Evolutionary conservation across 2,329 filamentous ascomycete genomes (phyloP).

Genomic region (Thielaviopsis euricoi): DNA sequence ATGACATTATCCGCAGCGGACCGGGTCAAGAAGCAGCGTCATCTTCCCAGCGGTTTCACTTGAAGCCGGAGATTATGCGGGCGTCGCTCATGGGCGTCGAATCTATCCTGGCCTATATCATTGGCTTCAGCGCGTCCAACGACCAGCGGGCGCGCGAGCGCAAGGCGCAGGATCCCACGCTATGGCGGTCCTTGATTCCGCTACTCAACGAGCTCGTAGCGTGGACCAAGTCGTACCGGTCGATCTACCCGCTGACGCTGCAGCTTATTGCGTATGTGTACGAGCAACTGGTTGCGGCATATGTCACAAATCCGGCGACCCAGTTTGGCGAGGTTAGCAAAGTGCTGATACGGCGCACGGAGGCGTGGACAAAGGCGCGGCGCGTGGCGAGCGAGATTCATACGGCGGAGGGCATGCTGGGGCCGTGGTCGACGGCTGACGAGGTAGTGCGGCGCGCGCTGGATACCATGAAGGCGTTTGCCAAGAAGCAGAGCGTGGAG

Average conservation of each 20-base stretch:
- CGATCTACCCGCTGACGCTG: constrained; percentile 26
- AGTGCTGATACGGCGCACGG: constrained; percentile 10
- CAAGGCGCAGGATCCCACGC: constrained; percentile 23
- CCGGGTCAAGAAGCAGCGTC: constrained; percentile 15
- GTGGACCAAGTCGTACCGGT: constrained; percentile 19
- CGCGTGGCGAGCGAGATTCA: constrained; percentile 14
- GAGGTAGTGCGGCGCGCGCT: constrained; percentile 25
- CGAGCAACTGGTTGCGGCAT: constrained; percentile 28
- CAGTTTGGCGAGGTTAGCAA: constrained; percentile 18
- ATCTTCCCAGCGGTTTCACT: constrained; percentile 15
- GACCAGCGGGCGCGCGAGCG: constrained; percentile 27
- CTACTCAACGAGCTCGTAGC: constrained; percentile 25
- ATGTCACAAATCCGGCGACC: constrained; percentile 15
- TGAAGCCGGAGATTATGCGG: constrained; percentile 21
- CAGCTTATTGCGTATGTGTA: constrained; percentile 28
- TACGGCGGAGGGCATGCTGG: constrained; percentile 14
- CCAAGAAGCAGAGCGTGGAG: constrained; percentile 26
- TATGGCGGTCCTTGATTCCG: constrained; percentile 30
- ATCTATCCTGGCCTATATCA: constrained; percentile 35
- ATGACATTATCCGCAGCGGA: constrained; percentile 22
- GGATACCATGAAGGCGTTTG: constrained; percentile 27
- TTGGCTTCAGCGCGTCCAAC: constrained; percentile 34
- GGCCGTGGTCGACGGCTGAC: constrained; percentile 29
- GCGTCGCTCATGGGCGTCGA: constrained; percentile 29
- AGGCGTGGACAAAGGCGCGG: constrained; percentile 16